These are phyloP conservation scores for Populus nigra DNA, from an alignment of 345 rosid species.

Conservation along the genomic window DNA sequence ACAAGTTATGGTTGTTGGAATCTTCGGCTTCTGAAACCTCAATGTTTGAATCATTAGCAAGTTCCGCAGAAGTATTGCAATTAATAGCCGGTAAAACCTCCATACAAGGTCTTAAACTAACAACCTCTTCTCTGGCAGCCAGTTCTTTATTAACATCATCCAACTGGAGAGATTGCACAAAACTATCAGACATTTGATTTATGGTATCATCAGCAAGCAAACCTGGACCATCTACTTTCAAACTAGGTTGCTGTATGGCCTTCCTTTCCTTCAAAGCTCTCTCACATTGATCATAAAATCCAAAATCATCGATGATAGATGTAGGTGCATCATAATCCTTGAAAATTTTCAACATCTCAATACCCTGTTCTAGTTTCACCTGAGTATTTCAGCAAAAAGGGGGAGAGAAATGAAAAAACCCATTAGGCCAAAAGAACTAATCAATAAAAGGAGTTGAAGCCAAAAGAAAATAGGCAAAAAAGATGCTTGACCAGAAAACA, in stretches of 20 bases:
- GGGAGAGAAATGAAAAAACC: not conserved
- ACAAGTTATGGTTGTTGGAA: not conserved
- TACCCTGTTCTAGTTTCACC: constrained; percentile 67
- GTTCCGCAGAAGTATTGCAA: not conserved
- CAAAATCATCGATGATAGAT: constrained; percentile 64
- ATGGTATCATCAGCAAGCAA: constrained; percentile 28
- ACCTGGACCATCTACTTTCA: constrained; percentile 18
- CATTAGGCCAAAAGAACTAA: constrained; percentile 2
- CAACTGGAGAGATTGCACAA: constrained; percentile 26
- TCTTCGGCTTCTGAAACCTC: not conserved
- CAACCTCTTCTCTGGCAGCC: not conserved
- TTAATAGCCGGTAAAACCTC: not conserved
- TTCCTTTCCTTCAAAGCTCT: constrained; percentile 43
- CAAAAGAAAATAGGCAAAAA: constrained; percentile 2
- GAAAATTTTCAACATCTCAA: constrained; percentile 67
- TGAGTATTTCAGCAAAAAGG: constrained; percentile 12
- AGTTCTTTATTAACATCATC: constrained; percentile 17
- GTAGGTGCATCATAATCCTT: constrained; percentile 52
- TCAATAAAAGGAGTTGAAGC: not conserved
- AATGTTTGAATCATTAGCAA: not conserved
- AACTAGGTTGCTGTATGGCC: constrained; percentile 31
- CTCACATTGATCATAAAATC: constrained; percentile 58
- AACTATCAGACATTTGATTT: constrained; percentile 42
- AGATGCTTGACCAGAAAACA: not conserved
- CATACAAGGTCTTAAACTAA: not conserved